Conservation (phyloP, 1,284 basidiomycete genomes). For the Sphaerobolus stellatus region DNA sequence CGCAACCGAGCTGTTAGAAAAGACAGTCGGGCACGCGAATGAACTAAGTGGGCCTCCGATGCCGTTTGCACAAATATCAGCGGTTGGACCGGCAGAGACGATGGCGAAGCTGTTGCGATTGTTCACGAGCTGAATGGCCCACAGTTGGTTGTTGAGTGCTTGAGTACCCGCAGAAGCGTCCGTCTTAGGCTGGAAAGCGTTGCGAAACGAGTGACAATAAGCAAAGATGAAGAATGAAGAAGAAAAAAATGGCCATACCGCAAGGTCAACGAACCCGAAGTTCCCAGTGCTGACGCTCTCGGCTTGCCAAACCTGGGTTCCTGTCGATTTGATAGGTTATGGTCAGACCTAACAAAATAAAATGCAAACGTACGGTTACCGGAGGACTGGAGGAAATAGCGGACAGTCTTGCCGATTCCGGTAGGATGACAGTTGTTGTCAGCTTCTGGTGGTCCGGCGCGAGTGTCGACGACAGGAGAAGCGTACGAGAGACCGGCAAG, state of each 20-base stretch:
- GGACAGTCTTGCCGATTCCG: neutral
- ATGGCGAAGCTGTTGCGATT: neutral
- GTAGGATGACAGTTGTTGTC: neutral
- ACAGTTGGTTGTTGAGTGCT: neutral
- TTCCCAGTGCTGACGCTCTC: neutral
- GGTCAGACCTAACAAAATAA: neutral
- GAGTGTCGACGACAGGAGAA: neutral
- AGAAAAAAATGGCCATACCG: neutral
- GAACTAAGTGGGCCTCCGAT: neutral
- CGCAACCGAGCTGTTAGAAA: neutral
- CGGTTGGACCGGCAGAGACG: neutral
- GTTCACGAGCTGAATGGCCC: neutral
- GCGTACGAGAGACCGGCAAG: neutral
- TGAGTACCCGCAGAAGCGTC: neutral
- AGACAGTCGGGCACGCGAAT: neutral
- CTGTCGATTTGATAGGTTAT: neutral
- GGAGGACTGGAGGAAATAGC: neutral
- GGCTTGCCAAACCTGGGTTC: neutral
- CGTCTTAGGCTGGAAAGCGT: neutral
- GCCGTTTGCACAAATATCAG: neutral
- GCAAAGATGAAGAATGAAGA: neutral
- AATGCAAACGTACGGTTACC: neutral
- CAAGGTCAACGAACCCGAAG: neutral
- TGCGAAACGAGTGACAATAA: neutral
- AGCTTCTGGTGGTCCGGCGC: neutral